A percentile compares a stretch with the other conserved stretches of the same genome.
Conservation (phyloP, 2,329 filamentous ascomycete species). For the Colletotrichum sp. region DNA sequence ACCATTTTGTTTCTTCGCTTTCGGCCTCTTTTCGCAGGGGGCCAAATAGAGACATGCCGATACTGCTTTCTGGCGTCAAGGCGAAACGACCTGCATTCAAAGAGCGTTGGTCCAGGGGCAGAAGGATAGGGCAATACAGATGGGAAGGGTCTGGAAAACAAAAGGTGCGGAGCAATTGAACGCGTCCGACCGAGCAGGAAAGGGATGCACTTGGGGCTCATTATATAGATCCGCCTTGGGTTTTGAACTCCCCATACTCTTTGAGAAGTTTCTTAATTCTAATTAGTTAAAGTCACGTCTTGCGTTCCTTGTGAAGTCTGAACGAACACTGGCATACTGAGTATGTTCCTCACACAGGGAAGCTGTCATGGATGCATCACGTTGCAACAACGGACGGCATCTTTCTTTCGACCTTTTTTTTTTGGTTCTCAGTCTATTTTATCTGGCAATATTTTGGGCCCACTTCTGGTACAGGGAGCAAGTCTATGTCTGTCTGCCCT, state of each 20-base stretch:
- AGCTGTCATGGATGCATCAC: background rate
- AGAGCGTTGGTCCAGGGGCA: background rate
- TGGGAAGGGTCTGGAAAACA: background rate
- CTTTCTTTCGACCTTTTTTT: slow-evolving; percentile 5
- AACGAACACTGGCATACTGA: background rate
- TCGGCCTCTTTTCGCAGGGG: background rate
- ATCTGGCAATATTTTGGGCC: background rate
- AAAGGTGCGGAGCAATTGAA: background rate
- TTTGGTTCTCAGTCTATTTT: slow-evolving; percentile 14
- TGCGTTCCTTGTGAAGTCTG: background rate
- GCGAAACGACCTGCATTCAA: background rate
- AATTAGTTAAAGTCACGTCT: background rate
- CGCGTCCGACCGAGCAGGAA: background rate
- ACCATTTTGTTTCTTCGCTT: background rate
- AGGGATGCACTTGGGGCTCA: background rate
- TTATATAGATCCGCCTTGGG: slow-evolving; percentile 14
- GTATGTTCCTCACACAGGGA: background rate
- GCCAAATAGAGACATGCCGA: background rate
- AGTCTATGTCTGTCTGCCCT: background rate
- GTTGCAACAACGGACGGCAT: background rate
- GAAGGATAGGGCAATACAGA: background rate
- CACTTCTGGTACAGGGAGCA: background rate
- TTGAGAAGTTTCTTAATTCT: slow-evolving; percentile 13
- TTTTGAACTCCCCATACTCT: slow-evolving; percentile 4
- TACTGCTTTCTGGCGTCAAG: background rate